Conservation (phyloP, 129 eudicot species). For the carrot (Daucus carota) region DH1_v3.0 NC_030381.2:34411001-34411500, state of each 20-base stretch:
- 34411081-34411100: constrained; percentile 83
- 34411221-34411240: constrained; percentile 31
- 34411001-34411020: background rate
- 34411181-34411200: background rate
- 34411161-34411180: constrained; percentile 3
- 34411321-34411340: constrained; percentile 50
- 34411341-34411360: constrained; percentile 1
- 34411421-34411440: background rate
- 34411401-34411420: constrained; percentile 1
- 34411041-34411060: constrained; percentile 98
- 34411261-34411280: constrained; percentile 52
- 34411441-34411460: background rate
- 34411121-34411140: constrained; percentile 83
- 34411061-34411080: constrained; percentile 82
- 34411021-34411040: constrained; percentile 20
- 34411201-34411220: background rate
- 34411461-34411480: background rate
- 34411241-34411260: constrained; percentile 63
- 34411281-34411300: constrained; percentile 48
- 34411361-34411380: background rate
- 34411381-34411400: background rate
- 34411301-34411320: constrained; percentile 78
- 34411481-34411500: background rate
- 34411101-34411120: constrained; percentile 81
- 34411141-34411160: background rate